Percentiles rank a stretch among this genome's conserved stretches.
Evolutionary conservation across 2,329 filamentous ascomycete genomes (phyloP).

Genomic region (Cercospora sp.): DNA sequence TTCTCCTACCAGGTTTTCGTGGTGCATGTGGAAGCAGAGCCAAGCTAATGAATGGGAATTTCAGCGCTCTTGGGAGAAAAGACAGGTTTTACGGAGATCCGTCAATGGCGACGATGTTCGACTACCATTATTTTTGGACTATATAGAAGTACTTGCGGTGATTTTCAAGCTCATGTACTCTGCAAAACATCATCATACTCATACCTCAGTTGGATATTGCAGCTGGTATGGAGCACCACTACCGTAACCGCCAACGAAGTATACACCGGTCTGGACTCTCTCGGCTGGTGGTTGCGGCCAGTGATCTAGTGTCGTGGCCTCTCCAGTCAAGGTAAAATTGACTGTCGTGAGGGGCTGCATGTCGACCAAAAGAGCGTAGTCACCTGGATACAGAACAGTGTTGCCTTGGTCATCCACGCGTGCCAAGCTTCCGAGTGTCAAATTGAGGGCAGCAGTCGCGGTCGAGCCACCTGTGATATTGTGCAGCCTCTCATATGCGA

Average conservation of each 20-base stretch:
- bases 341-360: conserved; percentile 44
- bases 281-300: conserved; percentile 39
- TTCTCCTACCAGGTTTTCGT: background rate
- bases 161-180: background rate
- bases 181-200: background rate
- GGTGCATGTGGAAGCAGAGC: background rate
- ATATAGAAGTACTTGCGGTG: background rate
- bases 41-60: background rate
- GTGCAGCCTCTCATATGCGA: conserved; percentile 52
- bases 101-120: background rate
- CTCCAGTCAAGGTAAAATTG: conserved; percentile 52
- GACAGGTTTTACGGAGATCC: background rate
- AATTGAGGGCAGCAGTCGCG: conserved; percentile 41
- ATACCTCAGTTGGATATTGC: conserved; percentile 15
- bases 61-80: background rate
- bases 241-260: conserved; percentile 38
- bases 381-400: conserved; percentile 56
- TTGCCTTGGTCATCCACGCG: conserved; percentile 54
- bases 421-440: conserved; percentile 54
- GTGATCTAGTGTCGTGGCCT: conserved; percentile 46
- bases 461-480: conserved; percentile 30
- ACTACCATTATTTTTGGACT: background rate
- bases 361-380: conserved; percentile 53
- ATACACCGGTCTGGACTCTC: conserved; percentile 29
- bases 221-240: conserved; percentile 20